Base-by-base conservation (phyloP, 768 basidiomycete species). In the Naganishia antarctica region DNA sequence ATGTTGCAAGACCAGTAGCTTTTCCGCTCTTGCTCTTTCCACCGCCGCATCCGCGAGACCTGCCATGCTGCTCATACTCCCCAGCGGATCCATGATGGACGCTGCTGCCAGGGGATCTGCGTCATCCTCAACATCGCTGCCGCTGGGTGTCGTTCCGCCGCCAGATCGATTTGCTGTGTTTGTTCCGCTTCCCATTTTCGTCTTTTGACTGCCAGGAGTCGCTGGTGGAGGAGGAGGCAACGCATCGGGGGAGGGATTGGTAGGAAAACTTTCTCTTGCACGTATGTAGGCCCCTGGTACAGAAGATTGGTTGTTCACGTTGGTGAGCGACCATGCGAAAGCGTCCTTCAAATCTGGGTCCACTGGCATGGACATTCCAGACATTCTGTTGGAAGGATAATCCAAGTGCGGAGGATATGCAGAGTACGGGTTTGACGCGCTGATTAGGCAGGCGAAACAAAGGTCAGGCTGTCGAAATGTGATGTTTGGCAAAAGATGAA, bases 41-140 rank as follows among this genome's bases (percentile, higher is more conserved):
- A 77, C 74, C 6, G 76, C 76, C 2, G 76, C 76, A 63, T 77
- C 74, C 0, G 75, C 76, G 62, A 77, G 50, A 2, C 72, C 76
- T 7, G 76, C 76, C 76, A 77, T 77, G 26, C 69, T 73, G 8
- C 72, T 71, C 71, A 77, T 73, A 18, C 66, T 66, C 1, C 70
- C 73, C 4, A 77, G 61, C 5, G 76, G 76, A 32, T 72, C 73
- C 69, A 69, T 74, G 53, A 77, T 77, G 45, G 70, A 80, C 58
- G 83, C 83, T 46, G 82, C 79, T 46, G 78, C 75, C 70, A 82
- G 83, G 74, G 89, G 87, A 51, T 84, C 59, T 83, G 83, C 80
- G 87, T 90, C 68, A 85, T 84, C 79, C 87, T 91, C 48, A 79
- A 79, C 21, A 88, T 87, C 66, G 87, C 53, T 41, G 23, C 23